Evolutionary conservation across 805 yeast species (phyloP), one percentile per base, ranked within the genome.

Genomic region (Kazachstania martiniae): DNA sequence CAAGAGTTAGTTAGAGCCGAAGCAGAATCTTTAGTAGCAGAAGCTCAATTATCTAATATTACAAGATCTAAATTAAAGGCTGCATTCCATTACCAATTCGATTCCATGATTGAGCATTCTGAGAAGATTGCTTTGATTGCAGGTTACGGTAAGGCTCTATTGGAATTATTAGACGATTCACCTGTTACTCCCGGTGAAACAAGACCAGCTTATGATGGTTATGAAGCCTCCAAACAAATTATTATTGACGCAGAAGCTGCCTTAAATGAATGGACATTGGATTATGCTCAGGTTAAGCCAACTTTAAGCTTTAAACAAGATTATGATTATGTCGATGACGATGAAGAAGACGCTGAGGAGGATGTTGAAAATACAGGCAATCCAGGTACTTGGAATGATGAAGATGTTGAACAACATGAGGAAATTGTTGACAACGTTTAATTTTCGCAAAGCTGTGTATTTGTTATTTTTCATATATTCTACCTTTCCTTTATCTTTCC

Each of bases 131-230:
- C 97, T 33, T 70, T 91, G 50, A 89, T 89, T 66, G 96, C 97
- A 50, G 96, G 96, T 56, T 91, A 91, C 72, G 97, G 97, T 68
- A 89, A 89, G 72, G 95, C 95, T 28, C 68, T 89, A 46, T 72
- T 91, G 57, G 97, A 91, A 71, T 76, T 89, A 56, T 74, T 89
- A 59, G 97, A 89, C 61, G 97, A 89, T 64, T 66, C 91, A 45
- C 94, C 97, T 43, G 95, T 91, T 44, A 89, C 96, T 47, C 98
- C 98, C 43, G 98, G 98, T 70, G 97, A 89, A 72, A 79, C 95
- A 45, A 85, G 97, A 71, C 89, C 95, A 31, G 89, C 95, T 39
- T 89, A 91, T 65, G 97, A 91, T 57, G 97, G 97, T 47, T 89
- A 86, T 62, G 96, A 89, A 61, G 95, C 95, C 38, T 82, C 95